Evolutionary conservation across 352 stramenopile species (phyloP), one percentile per base, ranked within the genome.

Genomic region (Pythium oligandrum): DNA sequence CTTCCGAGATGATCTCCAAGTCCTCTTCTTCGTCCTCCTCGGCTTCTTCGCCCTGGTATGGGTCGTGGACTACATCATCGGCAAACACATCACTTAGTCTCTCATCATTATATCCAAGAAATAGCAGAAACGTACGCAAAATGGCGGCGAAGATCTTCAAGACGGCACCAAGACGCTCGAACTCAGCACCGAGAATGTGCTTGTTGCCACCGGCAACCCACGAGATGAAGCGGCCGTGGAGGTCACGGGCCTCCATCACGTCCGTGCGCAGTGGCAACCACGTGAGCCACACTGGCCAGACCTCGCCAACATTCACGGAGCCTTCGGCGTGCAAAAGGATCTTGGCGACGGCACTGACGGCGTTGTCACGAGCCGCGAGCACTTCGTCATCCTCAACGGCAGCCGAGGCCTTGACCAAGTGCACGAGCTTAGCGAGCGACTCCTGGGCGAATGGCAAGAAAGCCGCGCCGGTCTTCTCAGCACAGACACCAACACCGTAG

Each of bases 401-500:
- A 30, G 64, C 61, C 39, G 77, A 73, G 26, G 70, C 69, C 17
- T 66, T 73, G 44, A 92, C 75, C 26, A 92, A 40, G 40, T 81
- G 66, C 55, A 88, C 76, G 47, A 92, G 58, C 68, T 90, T 90
- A 54, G 89, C 78, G 8, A 95, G 75, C 40, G 79, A 63, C 30
- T 68, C 62, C 44, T 78, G 68, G 38, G 69, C 80, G 59, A 90
- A 89, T 17, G 80, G 71, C 51, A 82, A 74, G 38, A 95, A 95
- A 4, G 78, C 75, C 17, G 70, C 56, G 36, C 78, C 78, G 34
- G 71, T 78, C 66, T 89, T 90, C 58, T 93, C 81, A 17, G 84
- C 84, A 42, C 78, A 89, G n/a, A 93, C 75, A 51, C 84, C 84
- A 44, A 91, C 80, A 37, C 84, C 84, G 54, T 95, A 95, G 11